Percentiles rank a stretch among this genome's conserved stretches.
Evolutionary conservation across 1,139 yeast genomes (phyloP).

Genomic region (Nadsonia starkeyi-henricii): DNA sequence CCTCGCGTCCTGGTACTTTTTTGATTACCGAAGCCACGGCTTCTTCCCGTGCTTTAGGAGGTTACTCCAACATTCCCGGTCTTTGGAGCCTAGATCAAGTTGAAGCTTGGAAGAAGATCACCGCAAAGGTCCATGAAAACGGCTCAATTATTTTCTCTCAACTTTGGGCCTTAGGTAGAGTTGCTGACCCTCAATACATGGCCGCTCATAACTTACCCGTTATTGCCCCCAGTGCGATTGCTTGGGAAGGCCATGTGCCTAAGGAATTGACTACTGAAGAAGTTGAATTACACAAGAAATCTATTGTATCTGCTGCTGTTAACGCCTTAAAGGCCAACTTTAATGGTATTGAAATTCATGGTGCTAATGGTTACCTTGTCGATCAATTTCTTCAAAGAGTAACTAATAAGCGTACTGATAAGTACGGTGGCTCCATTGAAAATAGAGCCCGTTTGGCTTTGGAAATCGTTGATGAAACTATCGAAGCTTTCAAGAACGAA

Average conservation of each 20-base stretch:
- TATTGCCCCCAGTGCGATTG: conserved; percentile 20
- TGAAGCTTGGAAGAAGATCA: conserved; percentile 34
- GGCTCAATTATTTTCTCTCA: conserved; percentile 37
- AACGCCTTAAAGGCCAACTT: conserved; percentile 43
- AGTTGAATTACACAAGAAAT: too few species aligned
- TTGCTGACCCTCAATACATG: too few species aligned
- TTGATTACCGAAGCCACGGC: conserved; percentile 28
- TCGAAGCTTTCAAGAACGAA: too few species aligned
- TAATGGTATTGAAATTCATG: conserved; percentile 53
- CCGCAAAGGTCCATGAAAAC: conserved; percentile 36
- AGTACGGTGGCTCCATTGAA: conserved; percentile 46
- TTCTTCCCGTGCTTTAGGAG: conserved; percentile 16
- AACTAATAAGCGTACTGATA: conserved; percentile 41
- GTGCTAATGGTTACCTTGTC: conserved; percentile 51
- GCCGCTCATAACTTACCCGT: conserved; percentile 20
- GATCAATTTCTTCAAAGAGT: conserved; percentile 40
- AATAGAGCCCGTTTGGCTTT: too few species aligned
- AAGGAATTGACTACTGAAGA: conserved; percentile 22
- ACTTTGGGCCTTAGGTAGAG: conserved; percentile 41
- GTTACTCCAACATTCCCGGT: conserved; percentile 37
- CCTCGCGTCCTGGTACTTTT: conserved; percentile 35
- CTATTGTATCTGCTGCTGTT: conserved; percentile 28
- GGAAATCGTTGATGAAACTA: too few species aligned
- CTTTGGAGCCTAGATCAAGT: conserved; percentile 33
- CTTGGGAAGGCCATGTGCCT: conserved; percentile 17